Conservation (phyloP, 306 rosid genomes). For the Delonix regia region DNA sequence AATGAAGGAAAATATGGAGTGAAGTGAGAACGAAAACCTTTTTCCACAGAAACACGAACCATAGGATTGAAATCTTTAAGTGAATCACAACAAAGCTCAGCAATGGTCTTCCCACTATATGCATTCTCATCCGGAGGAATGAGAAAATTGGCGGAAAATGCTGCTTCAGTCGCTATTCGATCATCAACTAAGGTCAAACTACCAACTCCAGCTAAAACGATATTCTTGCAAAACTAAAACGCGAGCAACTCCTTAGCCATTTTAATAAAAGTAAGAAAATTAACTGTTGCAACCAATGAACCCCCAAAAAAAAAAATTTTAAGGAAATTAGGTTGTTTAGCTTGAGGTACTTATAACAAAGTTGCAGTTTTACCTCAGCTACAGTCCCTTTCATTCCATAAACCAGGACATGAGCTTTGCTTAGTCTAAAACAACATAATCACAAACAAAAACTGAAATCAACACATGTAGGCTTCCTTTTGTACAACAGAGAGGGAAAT, state of each 20-base stretch:
- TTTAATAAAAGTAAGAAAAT: background rate
- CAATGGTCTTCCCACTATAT: conserved; percentile 73
- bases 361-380: conserved; percentile 69
- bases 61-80: conserved; percentile 94
- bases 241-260: conserved; percentile 15
- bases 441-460: background rate
- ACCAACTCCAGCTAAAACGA: conserved; percentile 93
- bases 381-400: conserved; percentile 88
- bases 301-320: background rate
- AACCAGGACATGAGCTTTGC: conserved; percentile 88
- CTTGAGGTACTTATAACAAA: background rate
- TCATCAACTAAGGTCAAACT: conserved; percentile 96
- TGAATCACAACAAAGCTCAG: conserved; percentile 85
- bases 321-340: background rate
- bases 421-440: conserved; percentile 56
- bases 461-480: background rate
- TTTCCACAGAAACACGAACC: conserved; percentile 86
- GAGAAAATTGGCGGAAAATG: conserved; percentile 72
- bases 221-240: conserved; percentile 91
- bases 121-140: conserved; percentile 74
- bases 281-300: background rate
- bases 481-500: background rate
- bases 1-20: background rate
- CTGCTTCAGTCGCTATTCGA: conserved; percentile 62
- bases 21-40: conserved; percentile 51